These are phyloP conservation scores for Thermochaetoides dissita DNA, from an alignment of 2,329 filamentous ascomycete genomes.

Conservation along the genomic window DNA sequence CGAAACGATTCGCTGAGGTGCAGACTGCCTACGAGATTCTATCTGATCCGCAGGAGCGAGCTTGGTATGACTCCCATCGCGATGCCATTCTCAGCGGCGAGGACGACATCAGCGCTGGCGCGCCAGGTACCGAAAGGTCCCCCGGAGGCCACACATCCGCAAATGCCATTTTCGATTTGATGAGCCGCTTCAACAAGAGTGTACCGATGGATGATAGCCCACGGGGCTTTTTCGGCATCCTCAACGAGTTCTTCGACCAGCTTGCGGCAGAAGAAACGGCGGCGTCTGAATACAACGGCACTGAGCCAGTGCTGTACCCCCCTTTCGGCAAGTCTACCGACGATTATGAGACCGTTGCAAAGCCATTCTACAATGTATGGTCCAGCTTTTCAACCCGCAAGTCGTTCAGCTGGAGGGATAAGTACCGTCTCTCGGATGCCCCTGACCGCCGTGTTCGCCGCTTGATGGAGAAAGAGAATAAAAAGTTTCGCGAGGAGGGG, in stretches of 20 bases:
- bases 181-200: conserved; percentile 64
- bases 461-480: conserved; percentile 92
- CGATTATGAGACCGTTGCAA: conserved; percentile 61
- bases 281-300: conserved; percentile 55
- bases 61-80: conserved; percentile 95
- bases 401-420: conserved; percentile 79
- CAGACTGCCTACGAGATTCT: conserved; percentile 93
- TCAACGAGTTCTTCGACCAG: conserved; percentile 64
- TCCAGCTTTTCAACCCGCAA: conserved; percentile 70
- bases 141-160: conserved; percentile 64
- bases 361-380: conserved; percentile 72
- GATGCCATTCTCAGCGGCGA: conserved; percentile 66
- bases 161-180: conserved; percentile 63
- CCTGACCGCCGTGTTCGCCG: conserved; percentile 72
- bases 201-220: conserved; percentile 70
- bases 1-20: conserved; percentile 75
- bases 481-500: conserved; percentile 65
- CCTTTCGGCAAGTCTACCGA: conserved; percentile 69
- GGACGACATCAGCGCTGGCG: conserved; percentile 25
- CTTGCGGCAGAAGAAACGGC: conserved; percentile 68
- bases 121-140: conserved; percentile 25
- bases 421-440: conserved; percentile 69
- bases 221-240: conserved; percentile 70
- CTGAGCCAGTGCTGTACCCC: conserved; percentile 55
- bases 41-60: conserved; percentile 84